Evolutionary conservation across 106 monocot genomes (phyloP).

Genomic region (Cymbidium sinense): DNA sequence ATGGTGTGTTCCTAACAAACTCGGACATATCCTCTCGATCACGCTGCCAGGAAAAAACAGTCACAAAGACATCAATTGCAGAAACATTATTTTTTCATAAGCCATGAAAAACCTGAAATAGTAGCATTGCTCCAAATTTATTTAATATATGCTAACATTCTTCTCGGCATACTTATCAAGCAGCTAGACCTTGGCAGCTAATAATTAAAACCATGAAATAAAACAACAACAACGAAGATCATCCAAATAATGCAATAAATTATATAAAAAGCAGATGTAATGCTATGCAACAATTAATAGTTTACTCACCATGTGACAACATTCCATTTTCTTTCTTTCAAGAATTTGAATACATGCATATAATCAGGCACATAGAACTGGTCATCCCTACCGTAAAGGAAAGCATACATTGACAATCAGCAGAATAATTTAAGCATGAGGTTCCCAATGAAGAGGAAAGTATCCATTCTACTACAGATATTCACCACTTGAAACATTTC

Average conservation of each 20-base stretch:
- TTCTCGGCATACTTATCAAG: background rate
- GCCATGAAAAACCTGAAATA: background rate
- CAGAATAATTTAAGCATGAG: background rate
- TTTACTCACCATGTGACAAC: background rate
- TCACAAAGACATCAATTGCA: background rate
- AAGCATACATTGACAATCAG: background rate
- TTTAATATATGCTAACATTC: background rate
- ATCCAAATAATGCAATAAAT: background rate
- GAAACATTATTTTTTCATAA: background rate
- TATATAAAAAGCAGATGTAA: background rate
- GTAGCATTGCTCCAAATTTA: background rate
- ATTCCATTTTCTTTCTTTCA: background rate
- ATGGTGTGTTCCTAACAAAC: slow-evolving; percentile 75
- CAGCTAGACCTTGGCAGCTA: background rate
- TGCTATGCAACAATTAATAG: background rate
- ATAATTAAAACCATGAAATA: background rate
- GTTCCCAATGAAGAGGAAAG: background rate
- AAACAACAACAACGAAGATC: background rate
- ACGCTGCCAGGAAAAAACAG: slow-evolving; percentile 29
- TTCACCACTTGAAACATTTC: background rate
- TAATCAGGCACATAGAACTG: background rate
- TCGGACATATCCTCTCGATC: slow-evolving; percentile 93
- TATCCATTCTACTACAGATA: background rate
- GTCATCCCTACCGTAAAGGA: background rate
- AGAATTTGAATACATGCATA: background rate